Evolutionary conservation across 2,329 filamentous ascomycete species (phyloP), one percentile per base, ranked within the genome.

Genomic region (Fusarium verrucosum): DNA sequence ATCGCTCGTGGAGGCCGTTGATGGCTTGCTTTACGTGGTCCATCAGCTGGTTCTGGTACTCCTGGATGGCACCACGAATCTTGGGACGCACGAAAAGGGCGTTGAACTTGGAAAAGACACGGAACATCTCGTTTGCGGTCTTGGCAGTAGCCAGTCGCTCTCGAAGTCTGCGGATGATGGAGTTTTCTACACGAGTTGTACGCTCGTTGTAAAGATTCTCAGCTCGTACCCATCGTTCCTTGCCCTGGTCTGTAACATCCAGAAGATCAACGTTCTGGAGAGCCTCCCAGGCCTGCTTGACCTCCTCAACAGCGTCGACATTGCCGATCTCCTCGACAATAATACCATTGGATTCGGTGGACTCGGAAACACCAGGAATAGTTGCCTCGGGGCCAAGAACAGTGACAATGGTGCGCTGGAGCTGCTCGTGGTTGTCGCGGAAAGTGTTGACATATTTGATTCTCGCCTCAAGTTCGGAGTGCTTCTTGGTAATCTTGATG

Each of bases 41-140:
- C 76, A 99, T 97, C 30, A 99, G 88, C 77, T 97, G 94, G 6
- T 94, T 95, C 77, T 99, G 95, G 75, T 99, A 99, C 79, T 99
- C 94, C 38, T 93, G 92, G 73, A 99, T 99, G 52, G 95, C 96
- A 68, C 96, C 94, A 67, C 95, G 90, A 79, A 99, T 98, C 83
- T 99, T 99, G n/a, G 95, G 95, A 58, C 95, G 89, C 54, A 99
- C 94, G 70, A 99, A 96, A 26, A 99, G 88, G 3, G 95, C 95
- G 75, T 99, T 99, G 85, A 99, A 99, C 76, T 98, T 98, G 50
- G 95, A 98, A 77, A 99, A 99, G 62, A 99, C 95, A 51, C 96
- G 91, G 77, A 99, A 99, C 95, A 99, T 99, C 79, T 99, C 96
- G 74, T 96, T 98, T 36, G 95, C 95, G 62, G 93, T 97, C 83